Base-by-base conservation (phyloP, 768 basidiomycete genomes). In the Serpula lacrymans region DNA sequence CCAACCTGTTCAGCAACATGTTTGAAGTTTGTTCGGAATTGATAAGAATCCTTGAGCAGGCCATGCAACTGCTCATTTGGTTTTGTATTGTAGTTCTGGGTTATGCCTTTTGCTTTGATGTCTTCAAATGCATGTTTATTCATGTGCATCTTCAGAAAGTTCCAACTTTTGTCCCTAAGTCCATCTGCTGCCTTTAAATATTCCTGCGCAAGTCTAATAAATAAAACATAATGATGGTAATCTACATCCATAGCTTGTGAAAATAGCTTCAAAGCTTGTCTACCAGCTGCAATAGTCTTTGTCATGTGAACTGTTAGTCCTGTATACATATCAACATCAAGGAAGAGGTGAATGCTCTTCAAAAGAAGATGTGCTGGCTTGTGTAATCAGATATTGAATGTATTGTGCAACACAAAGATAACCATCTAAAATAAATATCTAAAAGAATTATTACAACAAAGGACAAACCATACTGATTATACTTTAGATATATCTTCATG, bases 401-500 rank as follows among this genome's bases (percentile, higher is more conserved):
- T 30, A 40, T 62, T 4, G 63, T 48, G 25, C n/a, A n/a, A n/a
- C n/a, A n/a, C n/a, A n/a, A n/a, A n/a, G n/a, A 68, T 21, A 1
- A 65, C 45, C 25, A 59, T 44, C 65, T 64, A 37, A 30, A 32
- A 41, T 31, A 20, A 20, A 16, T 31, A 38, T 25, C 26, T 21
- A 34, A 17, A 17, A 26, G 26, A 38, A n/a, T 11, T 42, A 10
- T 6, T 16, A 14, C 18, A 34, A 28, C 17, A 41, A 24, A 6
- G 24, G 20, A 43, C n/a, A 35, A 28, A 22, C 3, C 30, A 4
- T 28, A 31, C 44, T 13, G 30, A 34, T 44, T 17, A 30, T 43
- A 67, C 67, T 55, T 63, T 68, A 5, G 54, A 48, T 6, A 69
- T 55, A 40, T 69, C 63, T 33, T 60, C 61, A 37, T 54, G 57